Evolutionary conservation across 75 land plant species (phyloP), one percentile per base, ranked within the genome.

Genomic region (Adiantum capillusveneris): DNA sequence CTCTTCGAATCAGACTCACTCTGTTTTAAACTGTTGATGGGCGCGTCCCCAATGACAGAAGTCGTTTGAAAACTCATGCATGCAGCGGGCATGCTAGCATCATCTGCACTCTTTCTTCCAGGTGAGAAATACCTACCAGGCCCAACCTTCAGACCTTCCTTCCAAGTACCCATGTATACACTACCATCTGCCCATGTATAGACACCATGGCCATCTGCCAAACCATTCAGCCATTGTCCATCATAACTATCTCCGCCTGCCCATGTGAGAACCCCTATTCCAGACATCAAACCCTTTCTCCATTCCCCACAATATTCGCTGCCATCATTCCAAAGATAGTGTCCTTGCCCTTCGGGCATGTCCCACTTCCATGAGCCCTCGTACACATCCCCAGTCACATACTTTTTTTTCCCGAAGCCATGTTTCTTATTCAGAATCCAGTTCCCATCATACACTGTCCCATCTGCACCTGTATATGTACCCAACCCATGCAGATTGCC

Each of bases 101-200:
- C 13, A 13, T 39, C 42, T 13, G 13, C 7, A 46, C 49, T n/a
- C 31, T 63, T 63, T 24, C 52, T 66, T 59, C 87, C 83, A 21
- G 58, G 66, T 44, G 88, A 84, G 31, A 78, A 81, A 56, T 65
- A 84, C 16, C 66, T 71, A 25, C 84, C 84, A 18, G 57, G 60
- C 14, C 80, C 68, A 26, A 68, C 77, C 51, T 68, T 77, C 48
- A 69, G 45, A 25, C 73, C 78, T 62, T 50, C 56, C 39, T 64
- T 77, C 87, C 84, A 84, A 16, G 58, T 44, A 1, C 87, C 84
- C 58, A 74, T 70, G 34, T 77, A 81, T 48, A 56, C 68, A 34
- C 81, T 69, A 24, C 88, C 81, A 50, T 84, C 85, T 3, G 78
- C 63, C 85, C 88, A 81, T n/a, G 48, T 66, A 60, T 72, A 79